These are phyloP conservation scores for Cnidoscolus chayamansa DNA, from an alignment of 441 rosid genomes.

Conservation along the genomic window DNA sequence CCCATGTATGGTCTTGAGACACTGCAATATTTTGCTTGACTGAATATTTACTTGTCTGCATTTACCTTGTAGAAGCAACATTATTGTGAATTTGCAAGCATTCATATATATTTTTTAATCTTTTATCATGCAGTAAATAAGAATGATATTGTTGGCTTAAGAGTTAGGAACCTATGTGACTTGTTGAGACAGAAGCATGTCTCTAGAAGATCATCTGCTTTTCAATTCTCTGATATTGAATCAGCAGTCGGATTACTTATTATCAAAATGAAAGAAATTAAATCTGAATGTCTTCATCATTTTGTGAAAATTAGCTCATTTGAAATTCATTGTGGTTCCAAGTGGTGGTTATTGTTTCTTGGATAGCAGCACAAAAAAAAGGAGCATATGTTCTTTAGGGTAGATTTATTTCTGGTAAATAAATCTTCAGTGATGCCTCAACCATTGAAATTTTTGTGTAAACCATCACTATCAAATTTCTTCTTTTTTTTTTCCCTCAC, in stretches of 20 bases:
- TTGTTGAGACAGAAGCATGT: neutral
- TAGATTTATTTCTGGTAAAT: neutral
- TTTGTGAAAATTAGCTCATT: neutral
- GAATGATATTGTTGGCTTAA: neutral
- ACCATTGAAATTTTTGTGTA: neutral
- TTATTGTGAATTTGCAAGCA: neutral
- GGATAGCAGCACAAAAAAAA: neutral
- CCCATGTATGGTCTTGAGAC: slow-evolving; percentile 61
- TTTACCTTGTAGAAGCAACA: neutral
- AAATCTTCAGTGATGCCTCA: neutral
- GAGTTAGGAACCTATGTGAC: neutral
- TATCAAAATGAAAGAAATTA: neutral
- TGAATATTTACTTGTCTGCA: neutral
- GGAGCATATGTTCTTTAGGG: too few species aligned
- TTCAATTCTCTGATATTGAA: neutral
- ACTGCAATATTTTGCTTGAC: slow-evolving; percentile 4
- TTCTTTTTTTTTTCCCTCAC: neutral
- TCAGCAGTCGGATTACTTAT: neutral
- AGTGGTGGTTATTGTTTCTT: neutral
- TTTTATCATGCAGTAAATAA: neutral
- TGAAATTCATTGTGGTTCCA: neutral
- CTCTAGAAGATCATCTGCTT: too few species aligned
- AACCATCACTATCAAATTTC: neutral
- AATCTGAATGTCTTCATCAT: slow-evolving; percentile 3
- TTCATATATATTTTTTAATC: neutral